These are phyloP conservation scores for Macrotyloma uniflorum DNA, from an alignment of 306 rosid species.

Conservation along the genomic window DNA sequence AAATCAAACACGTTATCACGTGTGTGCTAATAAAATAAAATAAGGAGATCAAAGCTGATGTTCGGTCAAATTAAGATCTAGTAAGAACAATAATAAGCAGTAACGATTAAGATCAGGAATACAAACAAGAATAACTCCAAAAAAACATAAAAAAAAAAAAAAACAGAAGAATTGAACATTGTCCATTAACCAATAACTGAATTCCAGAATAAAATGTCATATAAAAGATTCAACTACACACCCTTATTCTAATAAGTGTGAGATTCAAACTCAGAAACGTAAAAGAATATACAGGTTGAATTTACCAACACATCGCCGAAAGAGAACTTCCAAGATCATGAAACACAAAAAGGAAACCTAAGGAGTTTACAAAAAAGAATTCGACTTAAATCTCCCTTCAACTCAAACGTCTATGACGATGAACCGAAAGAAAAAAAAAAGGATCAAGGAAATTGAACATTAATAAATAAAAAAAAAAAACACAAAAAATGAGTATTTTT, in stretches of 20 bases:
- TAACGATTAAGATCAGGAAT: background rate
- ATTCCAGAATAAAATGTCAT: background rate
- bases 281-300: background rate
- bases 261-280: background rate
- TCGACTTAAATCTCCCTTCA: background rate
- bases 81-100: background rate
- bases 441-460: background rate
- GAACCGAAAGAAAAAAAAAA: background rate
- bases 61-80: background rate
- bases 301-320: no score
- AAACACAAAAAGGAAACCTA: slow-evolving; percentile 9
- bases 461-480: no score
- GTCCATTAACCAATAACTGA: background rate
- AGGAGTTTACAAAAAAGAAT: background rate
- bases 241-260: background rate
- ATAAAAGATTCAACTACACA: slow-evolving; percentile 1
- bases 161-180: slow-evolving; percentile 5
- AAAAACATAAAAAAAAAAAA: background rate
- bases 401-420: background rate
- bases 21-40: no score
- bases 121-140: background rate
- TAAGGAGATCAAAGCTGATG: background rate
- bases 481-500: background rate
- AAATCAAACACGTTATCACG: background rate
- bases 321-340: slow-evolving; percentile 10